Conservation (phyloP, 495 filamentous ascomycete genomes). For the Neurospora sp. region DNA sequence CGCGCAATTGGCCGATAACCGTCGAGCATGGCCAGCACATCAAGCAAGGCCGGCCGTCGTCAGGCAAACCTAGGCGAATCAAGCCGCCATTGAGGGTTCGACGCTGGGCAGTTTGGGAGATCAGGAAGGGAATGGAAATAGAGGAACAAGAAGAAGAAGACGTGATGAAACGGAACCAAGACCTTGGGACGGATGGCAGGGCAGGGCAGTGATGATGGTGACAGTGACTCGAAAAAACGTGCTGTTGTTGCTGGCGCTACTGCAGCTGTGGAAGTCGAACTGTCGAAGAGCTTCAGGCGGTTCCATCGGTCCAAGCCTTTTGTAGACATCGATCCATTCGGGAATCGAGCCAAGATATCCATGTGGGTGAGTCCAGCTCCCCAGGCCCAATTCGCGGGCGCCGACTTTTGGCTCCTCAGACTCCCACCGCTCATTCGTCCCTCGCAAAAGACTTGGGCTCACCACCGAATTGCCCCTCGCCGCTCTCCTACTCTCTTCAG, state of each 20-base stretch:
- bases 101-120: not conserved
- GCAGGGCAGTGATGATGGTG: no score
- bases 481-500: not conserved
- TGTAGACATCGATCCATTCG: not conserved
- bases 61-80: not conserved
- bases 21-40: slow-evolving; percentile 31
- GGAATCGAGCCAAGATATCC: not conserved
- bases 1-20: slow-evolving; percentile 23
- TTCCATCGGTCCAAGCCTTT: not conserved
- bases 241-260: not conserved
- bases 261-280: not conserved
- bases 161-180: not conserved
- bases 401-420: not conserved
- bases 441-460: not conserved
- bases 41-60: slow-evolving; percentile 24
- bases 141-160: not conserved
- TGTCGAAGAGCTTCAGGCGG: not conserved
- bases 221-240: not conserved
- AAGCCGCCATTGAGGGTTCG: not conserved
- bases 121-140: not conserved
- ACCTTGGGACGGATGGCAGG: not conserved
- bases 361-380: not conserved
- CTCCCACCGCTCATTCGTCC: not conserved
- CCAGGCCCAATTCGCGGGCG: not conserved
- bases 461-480: not conserved